Conservation (phyloP, 2,329 filamentous ascomycete species). For the Bipolaris zeicola region DNA sequence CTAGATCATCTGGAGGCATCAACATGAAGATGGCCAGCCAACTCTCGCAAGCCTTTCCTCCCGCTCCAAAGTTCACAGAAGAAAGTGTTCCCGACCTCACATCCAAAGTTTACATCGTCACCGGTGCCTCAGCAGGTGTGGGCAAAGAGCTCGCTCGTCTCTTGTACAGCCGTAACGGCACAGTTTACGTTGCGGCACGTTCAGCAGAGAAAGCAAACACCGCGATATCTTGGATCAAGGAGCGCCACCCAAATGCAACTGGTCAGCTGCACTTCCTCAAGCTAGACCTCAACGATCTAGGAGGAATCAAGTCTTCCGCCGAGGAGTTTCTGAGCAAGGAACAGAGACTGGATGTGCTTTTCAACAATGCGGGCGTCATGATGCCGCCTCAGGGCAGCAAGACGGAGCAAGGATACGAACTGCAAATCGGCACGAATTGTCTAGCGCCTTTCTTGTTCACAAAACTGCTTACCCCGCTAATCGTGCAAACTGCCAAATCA, state of each 20-base stretch:
- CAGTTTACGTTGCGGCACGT: slow-evolving; percentile 61
- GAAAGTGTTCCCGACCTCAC: slow-evolving; percentile 46
- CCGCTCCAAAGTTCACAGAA: slow-evolving; percentile 24
- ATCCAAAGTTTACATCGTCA: slow-evolving; percentile 60
- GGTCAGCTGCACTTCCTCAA: slow-evolving; percentile 30
- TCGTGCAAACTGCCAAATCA: slow-evolving; percentile 38
- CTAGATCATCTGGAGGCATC: not conserved
- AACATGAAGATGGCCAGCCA: slow-evolving; percentile 21
- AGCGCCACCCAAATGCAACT: slow-evolving; percentile 28
- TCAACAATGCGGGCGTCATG: slow-evolving; percentile 47
- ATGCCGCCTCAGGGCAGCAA: slow-evolving; percentile 30
- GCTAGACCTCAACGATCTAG: slow-evolving; percentile 52
- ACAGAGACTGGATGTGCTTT: slow-evolving; percentile 52
- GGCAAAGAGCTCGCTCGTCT: slow-evolving; percentile 61
- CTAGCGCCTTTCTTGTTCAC: slow-evolving; percentile 51
- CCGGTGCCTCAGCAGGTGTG: slow-evolving; percentile 55
- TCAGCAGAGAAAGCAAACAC: slow-evolving; percentile 48
- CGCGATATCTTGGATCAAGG: slow-evolving; percentile 52
- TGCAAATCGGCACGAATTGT: slow-evolving; percentile 50
- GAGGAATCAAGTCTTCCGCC: slow-evolving; percentile 44
- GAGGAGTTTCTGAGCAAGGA: slow-evolving; percentile 48
- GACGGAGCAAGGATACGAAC: slow-evolving; percentile 34
- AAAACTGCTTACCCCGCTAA: slow-evolving; percentile 44
- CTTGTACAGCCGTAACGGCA: slow-evolving; percentile 60
- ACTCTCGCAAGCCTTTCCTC: slow-evolving; percentile 24